Evolutionary conservation across 2,329 filamentous ascomycete species (phyloP).

Genomic region (Tolypocladium sp.): DNA sequence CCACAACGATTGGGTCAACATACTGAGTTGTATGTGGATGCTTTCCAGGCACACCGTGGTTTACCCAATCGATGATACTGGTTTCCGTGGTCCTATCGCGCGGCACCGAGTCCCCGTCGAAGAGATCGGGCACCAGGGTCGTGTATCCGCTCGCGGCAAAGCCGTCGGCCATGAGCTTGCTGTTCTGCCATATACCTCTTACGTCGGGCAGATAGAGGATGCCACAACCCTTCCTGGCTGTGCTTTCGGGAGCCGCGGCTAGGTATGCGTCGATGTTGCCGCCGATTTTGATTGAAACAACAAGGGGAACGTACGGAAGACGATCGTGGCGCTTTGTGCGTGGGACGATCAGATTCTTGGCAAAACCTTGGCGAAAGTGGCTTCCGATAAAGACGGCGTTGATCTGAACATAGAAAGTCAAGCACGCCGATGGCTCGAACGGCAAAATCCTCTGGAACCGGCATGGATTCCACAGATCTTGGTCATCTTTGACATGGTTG

Average conservation of each 20-base stretch:
- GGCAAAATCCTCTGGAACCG: no score
- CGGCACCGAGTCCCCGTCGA: slow-evolving; percentile 24
- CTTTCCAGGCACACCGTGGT: slow-evolving; percentile 33
- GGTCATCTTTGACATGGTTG: no score
- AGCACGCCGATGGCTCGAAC: no score
- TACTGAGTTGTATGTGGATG: slow-evolving; percentile 29
- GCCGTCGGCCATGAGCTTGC: slow-evolving; percentile 29
- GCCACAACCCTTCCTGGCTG: slow-evolving; percentile 16
- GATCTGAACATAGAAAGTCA: no score
- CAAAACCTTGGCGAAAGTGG: no score
- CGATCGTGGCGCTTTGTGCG: not conserved
- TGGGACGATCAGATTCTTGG: no score
- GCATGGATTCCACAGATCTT: no score
- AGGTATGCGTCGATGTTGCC: slow-evolving; percentile 37
- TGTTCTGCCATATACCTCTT: slow-evolving; percentile 28
- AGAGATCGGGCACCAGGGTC: slow-evolving; percentile 26
- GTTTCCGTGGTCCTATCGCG: slow-evolving; percentile 15
- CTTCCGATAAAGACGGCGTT: no score
- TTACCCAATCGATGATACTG: slow-evolving; percentile 23
- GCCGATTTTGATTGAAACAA: slow-evolving; percentile 34
- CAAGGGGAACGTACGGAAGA: not conserved
- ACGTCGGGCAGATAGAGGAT: slow-evolving; percentile 28
- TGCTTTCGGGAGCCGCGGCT: slow-evolving; percentile 29
- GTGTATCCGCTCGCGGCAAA: slow-evolving; percentile 29
- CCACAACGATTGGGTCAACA: slow-evolving; percentile 23